Evolutionary conservation across 306 rosid species (phyloP).

Genomic region (Albizia julibrissin): DNA sequence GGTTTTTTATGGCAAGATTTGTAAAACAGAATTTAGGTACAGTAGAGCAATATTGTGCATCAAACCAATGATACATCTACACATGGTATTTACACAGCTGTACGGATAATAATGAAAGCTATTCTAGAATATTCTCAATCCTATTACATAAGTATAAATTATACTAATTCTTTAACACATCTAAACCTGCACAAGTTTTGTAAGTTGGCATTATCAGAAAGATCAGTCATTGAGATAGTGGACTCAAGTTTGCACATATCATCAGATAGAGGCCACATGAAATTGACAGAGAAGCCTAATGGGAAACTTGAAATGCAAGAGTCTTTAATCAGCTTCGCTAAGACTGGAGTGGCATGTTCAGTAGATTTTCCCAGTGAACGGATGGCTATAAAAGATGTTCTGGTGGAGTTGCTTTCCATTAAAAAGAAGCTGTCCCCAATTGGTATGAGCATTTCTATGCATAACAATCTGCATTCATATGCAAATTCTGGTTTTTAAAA

Average conservation of each 20-base stretch:
- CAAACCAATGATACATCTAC: no score
- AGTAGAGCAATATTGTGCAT: no score
- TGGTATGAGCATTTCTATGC: background rate
- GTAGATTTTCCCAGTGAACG: conserved; percentile 10
- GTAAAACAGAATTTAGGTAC: no score
- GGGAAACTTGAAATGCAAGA: background rate
- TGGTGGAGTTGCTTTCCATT: conserved; percentile 28
- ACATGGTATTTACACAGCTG: no score
- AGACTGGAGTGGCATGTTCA: conserved; percentile 42
- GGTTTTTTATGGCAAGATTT: no score
- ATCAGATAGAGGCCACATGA: background rate
- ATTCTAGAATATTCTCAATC: no score
- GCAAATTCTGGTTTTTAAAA: background rate
- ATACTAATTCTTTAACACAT: no score
- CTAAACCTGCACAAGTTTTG: conserved; percentile 26
- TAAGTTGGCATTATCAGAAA: conserved; percentile 20
- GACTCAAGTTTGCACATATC: conserved; percentile 17
- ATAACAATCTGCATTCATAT: background rate
- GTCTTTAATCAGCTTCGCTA: conserved; percentile 16
- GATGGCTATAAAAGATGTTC: conserved; percentile 27
- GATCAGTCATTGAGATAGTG: conserved; percentile 11
- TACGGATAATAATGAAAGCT: no score
- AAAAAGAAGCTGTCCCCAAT: background rate
- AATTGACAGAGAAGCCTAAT: no score
- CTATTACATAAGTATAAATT: no score